Conservation (phyloP, 2,329 filamentous ascomycete genomes). For the Pseudocercospora musae region DNA sequence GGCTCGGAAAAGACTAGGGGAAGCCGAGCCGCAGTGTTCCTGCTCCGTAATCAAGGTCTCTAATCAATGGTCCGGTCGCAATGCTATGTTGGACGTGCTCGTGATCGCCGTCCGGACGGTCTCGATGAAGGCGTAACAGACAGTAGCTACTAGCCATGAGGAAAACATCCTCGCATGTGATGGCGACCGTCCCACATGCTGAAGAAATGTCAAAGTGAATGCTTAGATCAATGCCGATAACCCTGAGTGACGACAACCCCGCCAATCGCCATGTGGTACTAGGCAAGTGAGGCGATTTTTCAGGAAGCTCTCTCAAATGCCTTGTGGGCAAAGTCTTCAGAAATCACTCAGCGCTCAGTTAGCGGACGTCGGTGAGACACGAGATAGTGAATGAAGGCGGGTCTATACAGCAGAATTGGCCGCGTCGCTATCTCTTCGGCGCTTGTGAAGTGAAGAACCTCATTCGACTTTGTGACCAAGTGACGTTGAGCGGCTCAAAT, state of each 20-base stretch:
- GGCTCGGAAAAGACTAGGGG: not conserved
- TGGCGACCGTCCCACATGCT: not conserved
- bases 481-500: not conserved
- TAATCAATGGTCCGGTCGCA: not conserved
- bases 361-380: not conserved
- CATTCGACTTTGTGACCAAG: not conserved
- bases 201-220: not conserved
- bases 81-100: not conserved
- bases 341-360: not conserved
- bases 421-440: slow-evolving; percentile 1
- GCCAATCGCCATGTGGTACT: not conserved
- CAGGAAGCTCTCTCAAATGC: not conserved
- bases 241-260: slow-evolving; percentile 1
- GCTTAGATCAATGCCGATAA: not conserved
- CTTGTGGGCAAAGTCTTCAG: not conserved
- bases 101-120: not conserved
- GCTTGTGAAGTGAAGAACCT: not conserved
- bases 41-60: not conserved
- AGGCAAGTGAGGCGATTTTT: not conserved
- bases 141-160: not conserved
- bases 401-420: not conserved
- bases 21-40: not conserved
- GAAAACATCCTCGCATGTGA: not conserved
- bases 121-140: not conserved
- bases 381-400: not conserved